Evolutionary conservation across 805 yeast genomes (phyloP).

Genomic region (Candida pini): DNA sequence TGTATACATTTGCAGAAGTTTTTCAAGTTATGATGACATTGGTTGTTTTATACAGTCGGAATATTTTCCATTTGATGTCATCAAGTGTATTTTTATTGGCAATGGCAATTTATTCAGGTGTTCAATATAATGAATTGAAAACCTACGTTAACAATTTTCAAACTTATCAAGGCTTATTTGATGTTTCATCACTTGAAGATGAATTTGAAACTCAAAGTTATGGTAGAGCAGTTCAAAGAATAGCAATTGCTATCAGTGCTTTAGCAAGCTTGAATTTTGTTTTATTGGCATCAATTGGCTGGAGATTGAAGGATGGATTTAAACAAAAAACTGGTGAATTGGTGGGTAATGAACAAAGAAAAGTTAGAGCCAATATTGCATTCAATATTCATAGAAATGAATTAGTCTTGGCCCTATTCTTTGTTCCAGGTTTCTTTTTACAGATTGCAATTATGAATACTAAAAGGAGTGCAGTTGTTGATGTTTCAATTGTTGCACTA

Average conservation of each 20-base stretch:
- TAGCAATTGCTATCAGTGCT: slow-evolving; percentile 34
- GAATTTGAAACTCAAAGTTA: background rate
- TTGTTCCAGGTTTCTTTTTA: slow-evolving; percentile 39
- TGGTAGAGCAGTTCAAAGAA: slow-evolving; percentile 11
- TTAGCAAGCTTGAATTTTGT: slow-evolving; percentile 29
- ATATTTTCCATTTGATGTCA: slow-evolving; percentile 31
- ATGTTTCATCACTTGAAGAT: slow-evolving; percentile 10
- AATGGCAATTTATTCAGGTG: slow-evolving; percentile 40
- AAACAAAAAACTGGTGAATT: slow-evolving; percentile 14
- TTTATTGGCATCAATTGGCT: slow-evolving; percentile 26
- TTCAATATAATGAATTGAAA: slow-evolving; percentile 34
- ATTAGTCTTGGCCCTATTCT: slow-evolving; percentile 30
- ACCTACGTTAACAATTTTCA: slow-evolving; percentile 3
- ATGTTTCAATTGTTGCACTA: slow-evolving; percentile 29
- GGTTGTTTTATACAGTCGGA: slow-evolving; percentile 31
- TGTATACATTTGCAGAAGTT: slow-evolving; percentile 38
- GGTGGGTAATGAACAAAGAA: slow-evolving; percentile 34
- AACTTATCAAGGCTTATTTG: background rate
- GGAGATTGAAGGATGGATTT: slow-evolving; percentile 11
- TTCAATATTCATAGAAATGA: slow-evolving; percentile 35
- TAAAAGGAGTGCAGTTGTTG: slow-evolving; percentile 30
- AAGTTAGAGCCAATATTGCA: slow-evolving; percentile 28
- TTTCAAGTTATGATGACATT: slow-evolving; percentile 34
- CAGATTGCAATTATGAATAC: slow-evolving; percentile 36
- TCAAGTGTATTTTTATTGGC: slow-evolving; percentile 30